Percentiles rank a stretch among this genome's conserved stretches.
Conservation (phyloP, 2,329 filamentous ascomycete genomes). For the Pseudocercospora ulei region DNA sequence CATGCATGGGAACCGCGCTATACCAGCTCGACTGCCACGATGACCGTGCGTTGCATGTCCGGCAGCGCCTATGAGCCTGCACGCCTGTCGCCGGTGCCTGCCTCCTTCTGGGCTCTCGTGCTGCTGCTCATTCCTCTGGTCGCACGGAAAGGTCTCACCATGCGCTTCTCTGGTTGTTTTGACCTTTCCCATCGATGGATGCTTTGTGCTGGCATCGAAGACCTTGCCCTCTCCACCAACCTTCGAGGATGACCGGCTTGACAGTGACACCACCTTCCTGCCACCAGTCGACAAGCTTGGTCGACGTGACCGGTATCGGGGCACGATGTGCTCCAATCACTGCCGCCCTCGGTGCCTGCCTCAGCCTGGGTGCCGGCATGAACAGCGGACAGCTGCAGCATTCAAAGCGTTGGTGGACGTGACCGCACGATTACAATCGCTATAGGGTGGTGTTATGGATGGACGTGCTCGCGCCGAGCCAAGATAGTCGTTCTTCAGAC, state of each 20-base stretch:
- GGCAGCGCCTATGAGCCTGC: too few species aligned
- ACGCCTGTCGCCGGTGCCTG: too few species aligned
- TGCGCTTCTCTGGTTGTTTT: slow-evolving; percentile 3
- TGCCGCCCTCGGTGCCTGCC: slow-evolving; percentile 5
- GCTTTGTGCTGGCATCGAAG: slow-evolving; percentile 3
- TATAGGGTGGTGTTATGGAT: slow-evolving; percentile 1
- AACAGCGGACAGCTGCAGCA: slow-evolving; percentile 4
- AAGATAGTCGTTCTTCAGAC: slow-evolving; percentile 5
- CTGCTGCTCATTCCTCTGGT: too few species aligned
- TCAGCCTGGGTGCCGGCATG: slow-evolving; percentile 11
- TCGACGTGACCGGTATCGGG: slow-evolving; percentile 5
- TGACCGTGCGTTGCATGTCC: slow-evolving; percentile 4
- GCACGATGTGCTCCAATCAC: slow-evolving; percentile 5
- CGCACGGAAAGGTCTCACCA: slow-evolving; percentile 2
- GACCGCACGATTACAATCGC: neutral
- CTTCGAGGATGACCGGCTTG: too few species aligned
- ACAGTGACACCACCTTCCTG: slow-evolving; percentile 12
- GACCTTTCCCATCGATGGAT: neutral
- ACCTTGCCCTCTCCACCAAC: neutral
- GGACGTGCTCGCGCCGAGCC: slow-evolving; percentile 13
- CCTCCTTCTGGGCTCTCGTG: too few species aligned
- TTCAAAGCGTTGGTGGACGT: neutral
- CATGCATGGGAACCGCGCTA: slow-evolving; percentile 4
- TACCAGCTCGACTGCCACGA: neutral
- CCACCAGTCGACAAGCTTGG: slow-evolving; percentile 6